A percentile compares a stretch with the other conserved stretches of the same genome.
phyloP scores from a whole-genome alignment of 352 stramenopile species.

The Phytopythium aichiense region DNA sequence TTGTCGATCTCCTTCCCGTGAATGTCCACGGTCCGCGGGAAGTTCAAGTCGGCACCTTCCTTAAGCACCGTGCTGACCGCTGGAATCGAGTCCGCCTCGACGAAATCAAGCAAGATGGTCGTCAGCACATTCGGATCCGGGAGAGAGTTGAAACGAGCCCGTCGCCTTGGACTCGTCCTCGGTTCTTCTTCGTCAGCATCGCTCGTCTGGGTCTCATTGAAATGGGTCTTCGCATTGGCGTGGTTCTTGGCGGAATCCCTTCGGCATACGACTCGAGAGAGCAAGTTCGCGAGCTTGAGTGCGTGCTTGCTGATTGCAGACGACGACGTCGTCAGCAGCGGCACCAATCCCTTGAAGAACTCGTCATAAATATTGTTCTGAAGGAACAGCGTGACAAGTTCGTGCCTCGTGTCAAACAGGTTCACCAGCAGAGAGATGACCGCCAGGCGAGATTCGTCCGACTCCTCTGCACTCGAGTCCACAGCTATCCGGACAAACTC shows the following conservation, averaged over 20 bases:
- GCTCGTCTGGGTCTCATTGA: background rate
- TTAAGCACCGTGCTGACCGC: constrained; percentile 71
- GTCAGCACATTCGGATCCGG: constrained; percentile 61
- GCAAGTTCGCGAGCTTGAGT: constrained; percentile 51
- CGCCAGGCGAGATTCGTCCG: constrained; percentile 62
- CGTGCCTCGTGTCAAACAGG: constrained; percentile 54
- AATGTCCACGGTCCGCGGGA: constrained; percentile 36
- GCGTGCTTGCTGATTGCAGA: constrained; percentile 29
- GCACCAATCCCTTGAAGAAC: constrained; percentile 49
- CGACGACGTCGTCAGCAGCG: constrained; percentile 38
- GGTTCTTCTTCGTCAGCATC: background rate
- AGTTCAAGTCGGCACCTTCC: constrained; percentile 74
- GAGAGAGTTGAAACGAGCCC: constrained; percentile 40
- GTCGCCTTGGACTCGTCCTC: constrained; percentile 14
- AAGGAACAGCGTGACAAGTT: constrained; percentile 56
- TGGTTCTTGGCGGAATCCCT: constrained; percentile 20
- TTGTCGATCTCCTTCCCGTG: constrained; percentile 58
- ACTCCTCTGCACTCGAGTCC: constrained; percentile 45
- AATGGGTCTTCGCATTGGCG: background rate
- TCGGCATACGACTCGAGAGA: constrained; percentile 51
- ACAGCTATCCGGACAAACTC: constrained; percentile 54
- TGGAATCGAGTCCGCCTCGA: constrained; percentile 63
- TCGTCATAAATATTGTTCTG: constrained; percentile 50
- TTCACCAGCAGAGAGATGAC: constrained; percentile 60
- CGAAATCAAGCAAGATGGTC: constrained; percentile 65